A percentile compares a stretch with the other conserved stretches of the same genome.
Evolutionary conservation across 139 green algal genomes (phyloP).

Genomic region (Coelastrella sp.): DNA sequence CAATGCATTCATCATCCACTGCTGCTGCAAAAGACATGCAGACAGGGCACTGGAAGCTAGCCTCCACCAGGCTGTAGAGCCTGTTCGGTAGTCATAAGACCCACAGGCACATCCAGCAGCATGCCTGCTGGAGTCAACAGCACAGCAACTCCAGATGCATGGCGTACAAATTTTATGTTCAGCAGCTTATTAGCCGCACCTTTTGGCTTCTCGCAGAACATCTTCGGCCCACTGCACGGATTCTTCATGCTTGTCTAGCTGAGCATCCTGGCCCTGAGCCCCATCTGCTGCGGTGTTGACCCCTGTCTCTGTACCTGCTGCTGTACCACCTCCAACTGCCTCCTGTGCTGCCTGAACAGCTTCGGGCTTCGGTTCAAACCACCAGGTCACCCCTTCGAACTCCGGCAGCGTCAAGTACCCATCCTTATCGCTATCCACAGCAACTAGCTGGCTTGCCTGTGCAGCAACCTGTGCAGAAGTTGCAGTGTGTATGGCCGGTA

Average conservation of each 20-base stretch:
- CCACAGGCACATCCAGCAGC: neutral
- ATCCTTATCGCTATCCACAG: slow-evolving; percentile 51
- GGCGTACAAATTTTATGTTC: neutral
- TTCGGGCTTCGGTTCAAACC: slow-evolving; percentile 63
- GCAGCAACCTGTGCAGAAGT: slow-evolving; percentile 25
- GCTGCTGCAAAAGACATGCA: no score
- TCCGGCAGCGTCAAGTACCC: slow-evolving; percentile 59
- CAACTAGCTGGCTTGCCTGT: slow-evolving; percentile 26
- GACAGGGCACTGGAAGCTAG: no score
- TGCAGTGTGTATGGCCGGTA: slow-evolving; percentile 56
- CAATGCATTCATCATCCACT: no score
- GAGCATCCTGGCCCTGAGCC: neutral
- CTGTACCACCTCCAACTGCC: neutral
- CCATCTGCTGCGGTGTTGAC: neutral
- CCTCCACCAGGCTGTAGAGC: no score
- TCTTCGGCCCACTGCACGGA: neutral
- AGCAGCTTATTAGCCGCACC: neutral
- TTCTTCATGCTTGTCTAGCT: neutral
- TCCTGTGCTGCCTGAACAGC: slow-evolving; percentile 18
- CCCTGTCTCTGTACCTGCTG: neutral
- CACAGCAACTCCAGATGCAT: neutral
- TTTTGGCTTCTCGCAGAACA: neutral
- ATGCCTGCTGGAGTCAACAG: neutral
- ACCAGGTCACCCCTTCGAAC: slow-evolving; percentile 60
- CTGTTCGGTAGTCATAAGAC: no score